These are phyloP conservation scores for Aphanomyces astaci DNA, from an alignment of 352 stramenopile genomes.

Conservation along the genomic window DNA sequence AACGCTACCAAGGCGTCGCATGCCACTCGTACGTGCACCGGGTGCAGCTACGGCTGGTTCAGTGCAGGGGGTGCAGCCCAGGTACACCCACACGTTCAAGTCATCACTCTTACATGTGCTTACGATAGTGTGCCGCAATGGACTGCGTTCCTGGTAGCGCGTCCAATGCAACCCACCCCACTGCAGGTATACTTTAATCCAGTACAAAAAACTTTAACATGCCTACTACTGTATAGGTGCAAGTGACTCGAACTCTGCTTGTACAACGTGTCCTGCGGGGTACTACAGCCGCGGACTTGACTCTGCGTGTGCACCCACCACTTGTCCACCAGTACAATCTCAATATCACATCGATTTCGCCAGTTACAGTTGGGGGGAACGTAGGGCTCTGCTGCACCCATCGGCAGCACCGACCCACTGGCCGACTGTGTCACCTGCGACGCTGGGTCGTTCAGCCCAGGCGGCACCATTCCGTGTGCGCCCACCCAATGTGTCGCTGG, in stretches of 20 bases:
- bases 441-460: slow-evolving; percentile 33
- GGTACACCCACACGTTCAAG: neutral
- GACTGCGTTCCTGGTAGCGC: slow-evolving; percentile 33
- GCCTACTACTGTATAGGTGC: slow-evolving; percentile 13
- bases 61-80: slow-evolving; percentile 28
- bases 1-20: slow-evolving; percentile 24
- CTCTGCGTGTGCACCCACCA: neutral
- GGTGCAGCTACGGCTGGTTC: slow-evolving; percentile 31
- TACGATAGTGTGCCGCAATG: slow-evolving; percentile 27
- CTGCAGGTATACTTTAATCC: slow-evolving; percentile 34
- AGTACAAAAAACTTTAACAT: neutral
- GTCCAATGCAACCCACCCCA: slow-evolving; percentile 26
- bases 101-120: neutral
- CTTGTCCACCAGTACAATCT: neutral
- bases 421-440: slow-evolving; percentile 24
- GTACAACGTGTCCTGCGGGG: neutral
- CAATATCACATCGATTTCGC: neutral
- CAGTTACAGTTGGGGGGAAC: neutral
- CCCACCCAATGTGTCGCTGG: slow-evolving; percentile 1
- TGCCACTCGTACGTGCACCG: slow-evolving; percentile 27
- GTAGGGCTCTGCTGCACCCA: slow-evolving; percentile 3
- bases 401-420: neutral
- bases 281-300: neutral
- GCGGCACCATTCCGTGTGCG: slow-evolving; percentile 32
- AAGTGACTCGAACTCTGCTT: slow-evolving; percentile 1